Evolutionary conservation across 805 yeast species (phyloP), one percentile per base, ranked within the genome.

Genomic region (Ogataea sp.): DNA sequence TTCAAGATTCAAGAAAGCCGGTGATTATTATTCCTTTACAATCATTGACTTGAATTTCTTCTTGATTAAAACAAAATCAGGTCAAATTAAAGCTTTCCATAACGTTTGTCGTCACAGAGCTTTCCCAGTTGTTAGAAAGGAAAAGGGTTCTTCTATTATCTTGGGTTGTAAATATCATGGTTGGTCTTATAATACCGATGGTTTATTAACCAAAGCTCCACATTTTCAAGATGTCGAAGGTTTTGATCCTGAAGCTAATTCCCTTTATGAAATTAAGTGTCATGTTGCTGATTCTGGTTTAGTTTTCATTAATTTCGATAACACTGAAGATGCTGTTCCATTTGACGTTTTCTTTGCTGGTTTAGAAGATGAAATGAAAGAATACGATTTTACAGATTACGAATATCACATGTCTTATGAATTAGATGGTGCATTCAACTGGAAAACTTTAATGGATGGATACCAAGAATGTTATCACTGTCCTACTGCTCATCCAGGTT

Each of bases 401-500:
- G 80, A 76, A 47, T 76, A 75, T 58, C 75, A 76, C 57, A 74
- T 75, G 80, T 71, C 78, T 14, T 76, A 75, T 47, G 81, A 76
- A 52, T 64, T 76, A 34, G 80, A 75, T 46, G 82, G 83, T 37
- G 61, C 71, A 49, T 76, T 76, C 62, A 76, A 76, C 60, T 76
- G 83, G 82, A 76, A 76, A 50, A 76, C 82, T 4, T 63, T 76
- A 43, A 75, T 76, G 80, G 82, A 76, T 49, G 81, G 83, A 8
- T 76, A 76, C 58, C 80, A 76, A 59, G 82, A 76, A 57, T 76
- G 82, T 49, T 76, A 76, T 58, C 83, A 76, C 54, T 76, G 82
- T 55, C 82, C 83, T 32, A 76, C 81, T 10, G 81, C 81, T 1
- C 83, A 76, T 47, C 81, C 81, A 4, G 81, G 81, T 16, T 60